Percentiles rank a stretch among this genome's conserved stretches.
These are phyloP conservation scores for Ceratocystis variospora DNA, from an alignment of 2,329 filamentous ascomycete genomes.

Conservation along the genomic window DNA sequence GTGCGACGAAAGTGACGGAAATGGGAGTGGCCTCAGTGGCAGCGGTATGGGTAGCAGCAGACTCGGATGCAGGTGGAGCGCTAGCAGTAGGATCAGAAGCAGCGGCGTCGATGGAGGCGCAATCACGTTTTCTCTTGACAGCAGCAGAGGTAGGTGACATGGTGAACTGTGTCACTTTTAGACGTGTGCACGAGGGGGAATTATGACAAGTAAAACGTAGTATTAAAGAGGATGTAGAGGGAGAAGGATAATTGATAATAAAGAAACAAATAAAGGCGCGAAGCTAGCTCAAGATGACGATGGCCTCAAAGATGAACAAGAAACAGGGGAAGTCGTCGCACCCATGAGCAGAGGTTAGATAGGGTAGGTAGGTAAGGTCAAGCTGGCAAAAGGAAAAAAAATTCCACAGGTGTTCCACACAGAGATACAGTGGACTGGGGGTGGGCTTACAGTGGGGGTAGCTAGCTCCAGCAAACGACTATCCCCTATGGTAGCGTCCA, in stretches of 20 bases:
- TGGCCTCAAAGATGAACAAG: neutral
- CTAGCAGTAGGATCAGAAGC: slow-evolving; percentile 1
- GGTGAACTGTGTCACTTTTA: slow-evolving; percentile 19
- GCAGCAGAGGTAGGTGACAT: slow-evolving; percentile 43
- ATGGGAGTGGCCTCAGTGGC: slow-evolving; percentile 18
- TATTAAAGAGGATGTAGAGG: neutral
- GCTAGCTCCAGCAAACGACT: too few relatives aligned
- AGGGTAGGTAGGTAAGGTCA: too few relatives aligned
- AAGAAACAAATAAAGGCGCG: neutral
- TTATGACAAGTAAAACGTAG: neutral
- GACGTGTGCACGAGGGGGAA: neutral
- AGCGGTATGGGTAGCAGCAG: slow-evolving; percentile 34
- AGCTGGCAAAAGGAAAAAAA: too few relatives aligned
- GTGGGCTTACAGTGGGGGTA: too few relatives aligned
- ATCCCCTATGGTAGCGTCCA: too few relatives aligned
- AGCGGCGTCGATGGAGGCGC: slow-evolving; percentile 3
- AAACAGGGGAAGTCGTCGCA: too few relatives aligned
- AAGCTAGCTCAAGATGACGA: neutral
- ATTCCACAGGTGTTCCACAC: too few relatives aligned
- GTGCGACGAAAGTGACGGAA: slow-evolving; percentile 29
- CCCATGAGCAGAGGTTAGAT: too few relatives aligned
- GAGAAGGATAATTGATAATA: neutral
- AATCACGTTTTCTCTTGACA: slow-evolving; percentile 65
- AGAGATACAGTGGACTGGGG: too few relatives aligned
- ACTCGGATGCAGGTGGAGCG: slow-evolving; percentile 24